phyloP scores from a whole-genome alignment of 345 rosid genomes.

The Excoecaria cochinchinensis region DNA sequence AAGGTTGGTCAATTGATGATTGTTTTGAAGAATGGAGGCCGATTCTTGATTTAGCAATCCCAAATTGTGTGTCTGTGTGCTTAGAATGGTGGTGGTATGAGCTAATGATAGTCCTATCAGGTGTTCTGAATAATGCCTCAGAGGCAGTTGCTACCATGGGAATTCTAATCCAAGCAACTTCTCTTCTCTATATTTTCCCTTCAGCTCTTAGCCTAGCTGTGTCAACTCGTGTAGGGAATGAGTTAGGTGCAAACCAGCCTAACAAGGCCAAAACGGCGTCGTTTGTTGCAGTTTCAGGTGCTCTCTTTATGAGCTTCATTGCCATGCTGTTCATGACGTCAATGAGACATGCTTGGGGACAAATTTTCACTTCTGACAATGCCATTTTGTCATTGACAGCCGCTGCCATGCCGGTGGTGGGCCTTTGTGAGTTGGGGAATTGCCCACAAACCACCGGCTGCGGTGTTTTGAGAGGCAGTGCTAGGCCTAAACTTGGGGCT shows the following conservation, averaged over 20 bases:
- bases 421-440: constrained; percentile 57
- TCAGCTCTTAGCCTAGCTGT: constrained; percentile 45
- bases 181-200: constrained; percentile 54
- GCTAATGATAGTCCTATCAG: constrained; percentile 53
- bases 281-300: constrained; percentile 33
- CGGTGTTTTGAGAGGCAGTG: constrained; percentile 52
- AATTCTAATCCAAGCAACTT: constrained; percentile 47
- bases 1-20: constrained; percentile 38
- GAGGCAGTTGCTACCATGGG: constrained; percentile 61
- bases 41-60: constrained; percentile 45
- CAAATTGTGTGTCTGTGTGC: constrained; percentile 49
- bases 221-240: constrained; percentile 50
- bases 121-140: constrained; percentile 34
- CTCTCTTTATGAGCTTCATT: constrained; percentile 32
- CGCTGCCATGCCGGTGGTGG: constrained; percentile 43
- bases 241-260: constrained; percentile 44
- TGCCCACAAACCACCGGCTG: constrained; percentile 60
- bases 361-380: constrained; percentile 38
- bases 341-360: constrained; percentile 48
- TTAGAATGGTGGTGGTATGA: constrained; percentile 76
- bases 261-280: constrained; percentile 38
- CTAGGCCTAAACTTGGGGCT: constrained; percentile 49
- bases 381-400: constrained; percentile 44
- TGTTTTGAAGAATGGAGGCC: constrained; percentile 46
- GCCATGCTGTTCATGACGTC: constrained; percentile 38